These are phyloP conservation scores for Flaveria trinervia DNA, from an alignment of 129 eudicot genomes.

Conservation along the genomic window DNA sequence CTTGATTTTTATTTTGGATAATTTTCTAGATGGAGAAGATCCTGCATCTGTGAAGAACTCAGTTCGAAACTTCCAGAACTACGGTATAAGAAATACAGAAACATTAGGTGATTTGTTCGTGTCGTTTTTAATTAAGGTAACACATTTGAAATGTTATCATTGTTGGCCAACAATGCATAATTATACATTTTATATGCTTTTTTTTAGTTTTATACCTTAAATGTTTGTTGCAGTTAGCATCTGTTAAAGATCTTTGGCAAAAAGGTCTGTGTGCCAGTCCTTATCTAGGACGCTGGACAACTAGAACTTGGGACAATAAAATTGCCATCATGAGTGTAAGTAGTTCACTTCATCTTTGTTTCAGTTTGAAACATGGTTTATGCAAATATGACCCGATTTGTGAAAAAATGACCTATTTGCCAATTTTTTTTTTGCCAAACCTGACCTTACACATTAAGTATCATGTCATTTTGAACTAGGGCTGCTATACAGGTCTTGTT, in stretches of 20 bases:
- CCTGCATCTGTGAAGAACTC: conserved; percentile 49
- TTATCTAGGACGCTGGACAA: conserved; percentile 74
- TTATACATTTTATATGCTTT: conserved; percentile 1
- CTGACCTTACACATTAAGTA: neutral
- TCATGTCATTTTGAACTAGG: neutral
- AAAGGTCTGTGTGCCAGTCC: conserved; percentile 91
- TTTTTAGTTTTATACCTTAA: conserved; percentile 13
- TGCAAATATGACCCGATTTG: neutral
- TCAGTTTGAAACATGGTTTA: neutral
- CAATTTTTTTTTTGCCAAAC: neutral
- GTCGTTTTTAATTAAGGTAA: conserved; percentile 75
- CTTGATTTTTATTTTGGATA: neutral
- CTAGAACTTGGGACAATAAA: conserved; percentile 65
- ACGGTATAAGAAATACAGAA: conserved; percentile 64
- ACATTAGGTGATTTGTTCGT: conserved; percentile 76
- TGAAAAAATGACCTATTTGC: neutral
- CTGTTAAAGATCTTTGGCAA: conserved; percentile 77
- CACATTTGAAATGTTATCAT: neutral
- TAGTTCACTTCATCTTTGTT: neutral
- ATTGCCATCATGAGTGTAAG: conserved; percentile 72
- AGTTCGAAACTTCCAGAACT: conserved; percentile 50
- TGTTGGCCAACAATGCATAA: conserved; percentile 3
- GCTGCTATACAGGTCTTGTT: too few relatives aligned
- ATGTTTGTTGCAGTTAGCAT: conserved; percentile 53
- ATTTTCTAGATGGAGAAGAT: conserved; percentile 66